Conservation (phyloP, 164 flowering plant genomes). For the Berberis thunbergii region DNA sequence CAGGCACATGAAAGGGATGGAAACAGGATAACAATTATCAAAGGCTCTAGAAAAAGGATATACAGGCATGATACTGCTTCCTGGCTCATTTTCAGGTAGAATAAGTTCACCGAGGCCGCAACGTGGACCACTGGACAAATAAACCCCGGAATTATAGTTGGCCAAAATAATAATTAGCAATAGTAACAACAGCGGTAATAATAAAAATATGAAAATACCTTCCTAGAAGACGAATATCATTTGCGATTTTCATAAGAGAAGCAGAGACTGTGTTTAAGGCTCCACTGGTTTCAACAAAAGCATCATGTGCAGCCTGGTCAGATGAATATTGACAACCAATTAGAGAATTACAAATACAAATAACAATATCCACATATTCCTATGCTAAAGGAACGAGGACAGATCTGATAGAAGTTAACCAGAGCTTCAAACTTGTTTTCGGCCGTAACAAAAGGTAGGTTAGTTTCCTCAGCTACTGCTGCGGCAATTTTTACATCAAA, state of each 20-base stretch:
- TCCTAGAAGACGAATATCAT: constrained; percentile 90
- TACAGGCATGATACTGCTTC: constrained; percentile 99
- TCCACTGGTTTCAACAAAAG: constrained; percentile 97
- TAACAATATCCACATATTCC: neutral
- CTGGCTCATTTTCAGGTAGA: constrained; percentile 99
- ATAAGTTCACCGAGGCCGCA: constrained; percentile 98
- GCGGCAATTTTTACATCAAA: constrained; percentile 97
- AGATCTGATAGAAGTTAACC: constrained; percentile 33
- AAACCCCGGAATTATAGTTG: constrained; percentile 1
- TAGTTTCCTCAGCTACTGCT: constrained; percentile 95
- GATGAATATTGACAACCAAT: neutral
- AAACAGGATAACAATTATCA: neutral
- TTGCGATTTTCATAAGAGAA: constrained; percentile 91
- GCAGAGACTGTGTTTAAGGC: constrained; percentile 79
- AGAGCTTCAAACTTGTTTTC: constrained; percentile 99
- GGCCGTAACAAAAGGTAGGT: constrained; percentile 86
- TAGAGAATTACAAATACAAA: neutral
- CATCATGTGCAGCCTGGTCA: constrained; percentile 94
- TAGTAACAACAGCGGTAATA: neutral
- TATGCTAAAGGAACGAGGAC: neutral
- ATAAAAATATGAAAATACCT: constrained; percentile 33
- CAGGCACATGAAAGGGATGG: neutral
- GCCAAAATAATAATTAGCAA: neutral
- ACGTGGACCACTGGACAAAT: constrained; percentile 79
- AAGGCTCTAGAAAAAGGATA: constrained; percentile 11